Conservation (phyloP, 495 filamentous ascomycete genomes). For the Geoglossum glabrum region DNA sequence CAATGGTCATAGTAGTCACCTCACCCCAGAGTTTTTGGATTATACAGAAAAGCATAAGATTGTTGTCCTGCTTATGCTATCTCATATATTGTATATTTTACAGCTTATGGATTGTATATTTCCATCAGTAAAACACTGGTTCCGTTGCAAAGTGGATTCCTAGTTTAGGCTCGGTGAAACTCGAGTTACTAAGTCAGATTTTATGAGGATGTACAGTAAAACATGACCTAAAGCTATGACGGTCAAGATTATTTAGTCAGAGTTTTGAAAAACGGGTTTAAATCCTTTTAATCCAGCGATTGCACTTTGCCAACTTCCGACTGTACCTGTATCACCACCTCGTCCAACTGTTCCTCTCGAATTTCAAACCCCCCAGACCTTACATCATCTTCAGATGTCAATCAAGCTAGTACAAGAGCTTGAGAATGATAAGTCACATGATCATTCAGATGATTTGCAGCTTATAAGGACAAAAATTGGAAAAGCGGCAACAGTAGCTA, state of each 20-base stretch:
- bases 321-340: neutral
- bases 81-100: neutral
- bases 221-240: neutral
- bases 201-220: neutral
- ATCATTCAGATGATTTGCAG: neutral
- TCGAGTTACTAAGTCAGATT: neutral
- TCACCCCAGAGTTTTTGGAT: neutral
- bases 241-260: neutral
- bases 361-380: neutral
- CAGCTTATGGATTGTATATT: slow-evolving; percentile 2
- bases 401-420: neutral
- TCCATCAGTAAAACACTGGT: neutral
- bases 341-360: neutral
- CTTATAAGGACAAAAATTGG: neutral
- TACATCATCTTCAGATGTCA: neutral
- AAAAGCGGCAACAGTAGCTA: neutral
- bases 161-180: neutral
- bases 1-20: neutral
- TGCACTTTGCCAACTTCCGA: neutral
- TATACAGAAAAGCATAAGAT: neutral
- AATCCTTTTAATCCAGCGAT: neutral
- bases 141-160: neutral
- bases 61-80: neutral
- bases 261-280: neutral
- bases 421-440: neutral